A percentile compares a stretch with the other conserved stretches of the same genome.
Evolutionary conservation across 192 early-diverging fungal genomes (phyloP).

Genomic region (Gigaspora rosea): DNA sequence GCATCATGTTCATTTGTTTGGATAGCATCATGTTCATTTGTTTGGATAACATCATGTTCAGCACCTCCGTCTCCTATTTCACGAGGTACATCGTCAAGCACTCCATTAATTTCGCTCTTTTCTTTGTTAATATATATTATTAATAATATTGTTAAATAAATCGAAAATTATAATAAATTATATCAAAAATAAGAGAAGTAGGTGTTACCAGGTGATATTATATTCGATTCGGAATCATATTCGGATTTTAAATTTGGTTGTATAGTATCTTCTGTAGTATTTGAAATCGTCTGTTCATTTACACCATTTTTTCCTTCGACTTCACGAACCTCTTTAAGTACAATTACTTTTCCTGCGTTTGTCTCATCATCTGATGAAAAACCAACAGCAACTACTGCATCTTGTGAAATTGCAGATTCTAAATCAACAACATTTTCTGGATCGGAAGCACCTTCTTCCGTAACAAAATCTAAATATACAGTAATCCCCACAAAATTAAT

Average conservation of each 20-base stretch:
- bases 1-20: too few relatives aligned
- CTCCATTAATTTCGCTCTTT: too few relatives aligned
- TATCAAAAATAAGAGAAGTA: background rate
- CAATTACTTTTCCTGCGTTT: background rate
- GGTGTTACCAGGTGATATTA: background rate
- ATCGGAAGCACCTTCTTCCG: background rate
- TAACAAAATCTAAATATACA: background rate
- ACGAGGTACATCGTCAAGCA: too few relatives aligned
- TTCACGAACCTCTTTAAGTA: background rate
- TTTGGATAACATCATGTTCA: too few relatives aligned
- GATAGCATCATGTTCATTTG: too few relatives aligned
- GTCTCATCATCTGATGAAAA: background rate
- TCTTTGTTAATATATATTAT: too few relatives aligned
- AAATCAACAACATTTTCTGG: too few relatives aligned
- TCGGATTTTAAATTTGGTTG: background rate
- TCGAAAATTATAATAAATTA: too few relatives aligned
- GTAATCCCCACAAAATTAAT: too few relatives aligned
- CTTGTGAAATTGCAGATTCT: background rate
- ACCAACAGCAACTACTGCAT: background rate
- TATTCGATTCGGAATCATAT: background rate
- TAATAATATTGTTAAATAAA: too few relatives aligned
- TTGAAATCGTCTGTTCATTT: background rate
- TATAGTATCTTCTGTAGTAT: background rate
- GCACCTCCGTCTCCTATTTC: too few relatives aligned
- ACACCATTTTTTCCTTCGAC: background rate